Evolutionary conservation across 108 stramenopile species (phyloP), one percentile per base, ranked within the genome.

Genomic region (Ochromonas danica): DNA sequence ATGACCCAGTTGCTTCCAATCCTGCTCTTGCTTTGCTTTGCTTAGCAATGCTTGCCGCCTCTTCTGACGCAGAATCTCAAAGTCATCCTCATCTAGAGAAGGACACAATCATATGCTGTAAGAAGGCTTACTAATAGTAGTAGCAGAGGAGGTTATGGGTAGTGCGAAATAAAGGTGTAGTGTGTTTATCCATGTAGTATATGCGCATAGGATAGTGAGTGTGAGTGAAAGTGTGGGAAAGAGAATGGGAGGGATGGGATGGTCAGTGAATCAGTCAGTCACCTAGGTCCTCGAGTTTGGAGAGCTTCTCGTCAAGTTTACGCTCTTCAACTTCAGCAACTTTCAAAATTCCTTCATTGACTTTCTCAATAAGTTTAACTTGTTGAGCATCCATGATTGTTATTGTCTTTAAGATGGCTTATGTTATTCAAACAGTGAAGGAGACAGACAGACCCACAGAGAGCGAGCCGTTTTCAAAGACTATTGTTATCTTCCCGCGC

Each of bases 1-100:
- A 75, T 75, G 72, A 57, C 72, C 72, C 72, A 75, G 25, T 36
- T 75, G 72, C 51, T 75, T 75, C 72, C 72, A 75, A 60, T 75
- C 72, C 31, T 75, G 78, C 41, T 87, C 77, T 78, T 94, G 90
- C 39, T 80, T 77, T 42, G 88, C 85, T 61, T 87, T 79, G 78
- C 89, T 79, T 43, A 94, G 92, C 85, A 99, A 80, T 82, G 91
- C 84, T 31, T 88, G 83, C 30, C 92, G 43, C 0, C 98, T 88
- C 41, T 84, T 79, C 70, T 93, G 87, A 27, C 96, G 91, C 1
- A 99, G 75, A 35, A 77, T 77, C 78, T 96, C 96, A 42, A 99
- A 88, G 43, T 93, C 95, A 43, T 92, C 89, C 41, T 89, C 88
- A 36, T 81, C 80, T 78, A 88, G 6, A 33, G 25, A 67, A 67